Conservation (phyloP, 2,329 filamentous ascomycete species). For the Orbilia ellipsospora region DNA sequence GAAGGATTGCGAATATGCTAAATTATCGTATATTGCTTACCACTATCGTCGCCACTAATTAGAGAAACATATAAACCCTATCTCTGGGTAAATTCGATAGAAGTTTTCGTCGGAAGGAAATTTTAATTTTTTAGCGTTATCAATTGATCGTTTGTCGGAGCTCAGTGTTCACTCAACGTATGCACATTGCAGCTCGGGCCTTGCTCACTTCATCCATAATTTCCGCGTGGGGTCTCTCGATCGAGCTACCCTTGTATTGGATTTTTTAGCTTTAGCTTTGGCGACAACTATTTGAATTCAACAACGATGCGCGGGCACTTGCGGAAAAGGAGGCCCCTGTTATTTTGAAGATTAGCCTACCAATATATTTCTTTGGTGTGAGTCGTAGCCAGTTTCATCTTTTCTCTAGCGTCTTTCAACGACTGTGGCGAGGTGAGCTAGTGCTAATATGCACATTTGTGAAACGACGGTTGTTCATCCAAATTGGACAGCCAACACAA, state of each 20-base stretch:
- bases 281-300: neutral
- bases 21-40: neutral
- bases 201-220: constrained; percentile 20
- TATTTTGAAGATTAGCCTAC: constrained; percentile 13
- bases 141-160: constrained; percentile 43
- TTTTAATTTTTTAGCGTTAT: constrained; percentile 24
- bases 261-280: constrained; percentile 10
- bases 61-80: constrained; percentile 19
- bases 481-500: constrained; percentile 1
- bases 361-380: constrained; percentile 9
- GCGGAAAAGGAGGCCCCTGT: constrained; percentile 22
- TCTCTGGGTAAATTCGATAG: constrained; percentile 41
- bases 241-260: constrained; percentile 18
- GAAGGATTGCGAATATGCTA: constrained; percentile 3
- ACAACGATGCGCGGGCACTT: neutral
- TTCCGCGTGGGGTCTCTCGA: constrained; percentile 24
- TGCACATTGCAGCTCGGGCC: constrained; percentile 13
- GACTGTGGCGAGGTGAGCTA: no score
- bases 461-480: neutral
- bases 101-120: constrained; percentile 24
- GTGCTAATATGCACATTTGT: neutral
- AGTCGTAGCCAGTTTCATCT: constrained; percentile 32
- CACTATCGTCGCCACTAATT: constrained; percentile 12
- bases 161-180: constrained; percentile 17
- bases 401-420: constrained; percentile 21